Percentiles rank a stretch among this genome's conserved stretches.
Evolutionary conservation across 202 grass and related monocot genomes (phyloP).

Genomic region (Alloteropsis angusta): DNA sequence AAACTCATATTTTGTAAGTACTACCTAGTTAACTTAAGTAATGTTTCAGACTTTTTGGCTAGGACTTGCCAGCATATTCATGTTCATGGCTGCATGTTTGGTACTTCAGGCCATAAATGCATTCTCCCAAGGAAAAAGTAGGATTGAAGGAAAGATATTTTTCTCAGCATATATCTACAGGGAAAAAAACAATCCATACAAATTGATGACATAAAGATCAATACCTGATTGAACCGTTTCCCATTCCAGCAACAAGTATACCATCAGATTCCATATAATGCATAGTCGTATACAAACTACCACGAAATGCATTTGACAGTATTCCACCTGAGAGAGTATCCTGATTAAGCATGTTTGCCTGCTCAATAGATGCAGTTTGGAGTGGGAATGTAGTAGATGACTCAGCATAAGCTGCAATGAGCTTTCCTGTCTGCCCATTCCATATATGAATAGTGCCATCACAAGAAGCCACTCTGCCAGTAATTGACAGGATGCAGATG

Average conservation of each 20-base stretch:
- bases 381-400: slow-evolving; percentile 48
- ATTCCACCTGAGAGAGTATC: slow-evolving; percentile 73
- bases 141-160: neutral
- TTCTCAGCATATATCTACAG: neutral
- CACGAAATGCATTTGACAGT: slow-evolving; percentile 75
- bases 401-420: slow-evolving; percentile 70
- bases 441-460: slow-evolving; percentile 97
- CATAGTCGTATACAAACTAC: slow-evolving; percentile 85
- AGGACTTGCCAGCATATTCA: neutral
- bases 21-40: neutral
- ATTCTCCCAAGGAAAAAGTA: neutral
- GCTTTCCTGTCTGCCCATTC: slow-evolving; percentile 81
- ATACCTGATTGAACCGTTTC: slow-evolving; percentile 92
- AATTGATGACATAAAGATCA: slow-evolving; percentile 2
- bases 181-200: neutral
- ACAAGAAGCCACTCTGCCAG: slow-evolving; percentile 78
- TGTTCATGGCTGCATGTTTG: neutral
- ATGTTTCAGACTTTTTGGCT: neutral
- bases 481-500: slow-evolving; percentile 60
- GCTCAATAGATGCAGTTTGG: slow-evolving; percentile 52
- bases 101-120: neutral
- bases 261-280: slow-evolving; percentile 61
- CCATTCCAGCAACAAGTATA: slow-evolving; percentile 88
- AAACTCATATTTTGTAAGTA: neutral
- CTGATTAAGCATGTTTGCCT: slow-evolving; percentile 80